Evolutionary conservation across 164 flowering plant genomes (phyloP), one percentile per base, ranked within the genome.

Genomic region (Dillenia turbinata): DNA sequence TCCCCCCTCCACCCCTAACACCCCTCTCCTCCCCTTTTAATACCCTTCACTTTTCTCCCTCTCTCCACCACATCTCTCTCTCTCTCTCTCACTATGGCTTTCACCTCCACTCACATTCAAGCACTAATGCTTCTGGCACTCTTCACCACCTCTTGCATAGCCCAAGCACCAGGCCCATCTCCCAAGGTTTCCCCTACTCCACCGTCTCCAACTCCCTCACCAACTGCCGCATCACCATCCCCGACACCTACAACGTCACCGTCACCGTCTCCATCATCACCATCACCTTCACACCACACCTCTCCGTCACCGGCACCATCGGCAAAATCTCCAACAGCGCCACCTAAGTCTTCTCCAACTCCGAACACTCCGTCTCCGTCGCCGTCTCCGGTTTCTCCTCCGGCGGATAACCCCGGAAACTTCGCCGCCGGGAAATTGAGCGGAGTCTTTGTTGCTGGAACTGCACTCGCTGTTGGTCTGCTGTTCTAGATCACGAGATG

Each of bases 161-260:
- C 83, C 1, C 83, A 79, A 52, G 76, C 83, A 10, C 83, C 83
- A 0, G 68, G 57, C 5, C 33, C 74, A 10, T 47, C 82, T 6
- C 69, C 69, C 9, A 66, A 13, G 2, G 66, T 71, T 24, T 22
- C 59, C 6, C 61, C 71, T 17, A 63, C 68, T 0, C 40, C 7
- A 33, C 57, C 71, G 15, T 17, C 67, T 0, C 67, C 78, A 0
- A 1, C 72, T 2, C 47, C 70, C 12, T 0, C 70, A 13, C 56
- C 73, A 17, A 8, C 75, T 0, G 47, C 75, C 1, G 12, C 71
- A 6, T 53, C 78, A 6, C 47, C 73, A 0, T 26, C 69, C 10
- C 58, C 73, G 10, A 9, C 66, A 2, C 24, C 64, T 2, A 33
- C 40, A 33, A 4, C 40, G 40, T 12, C 73, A 8, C 60, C 73